A percentile compares a stretch with the other conserved stretches of the same genome.
Conservation (phyloP, 768 basidiomycete species). For the Amyloporia xantha region DNA sequence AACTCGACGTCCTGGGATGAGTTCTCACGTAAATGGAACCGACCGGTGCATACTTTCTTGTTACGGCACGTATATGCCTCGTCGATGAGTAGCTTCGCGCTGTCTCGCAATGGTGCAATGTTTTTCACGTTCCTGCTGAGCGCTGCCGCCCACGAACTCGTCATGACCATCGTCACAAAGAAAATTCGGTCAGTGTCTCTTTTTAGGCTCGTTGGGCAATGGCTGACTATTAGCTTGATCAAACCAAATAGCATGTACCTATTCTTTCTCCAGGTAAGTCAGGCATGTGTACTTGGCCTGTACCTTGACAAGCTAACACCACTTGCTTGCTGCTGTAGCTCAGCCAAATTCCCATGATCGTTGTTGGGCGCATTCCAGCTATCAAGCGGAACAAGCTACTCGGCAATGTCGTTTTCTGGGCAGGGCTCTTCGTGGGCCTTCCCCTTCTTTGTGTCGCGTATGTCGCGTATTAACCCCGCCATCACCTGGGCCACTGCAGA, state of each 20-base stretch:
- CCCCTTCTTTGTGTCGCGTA: slow-evolving; percentile 85
- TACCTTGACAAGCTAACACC: no score
- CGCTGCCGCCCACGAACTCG: slow-evolving; percentile 87
- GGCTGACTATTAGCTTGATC: no score
- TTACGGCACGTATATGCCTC: slow-evolving; percentile 94
- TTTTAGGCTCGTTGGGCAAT: not conserved
- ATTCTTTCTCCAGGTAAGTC: slow-evolving; percentile 62
- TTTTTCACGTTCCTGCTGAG: slow-evolving; percentile 89
- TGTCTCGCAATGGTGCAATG: slow-evolving; percentile 80
- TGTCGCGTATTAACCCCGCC: slow-evolving; percentile 40
- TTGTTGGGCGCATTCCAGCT: slow-evolving; percentile 65
- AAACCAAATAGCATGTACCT: slow-evolving; percentile 76
- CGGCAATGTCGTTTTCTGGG: slow-evolving; percentile 88
- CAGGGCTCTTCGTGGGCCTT: slow-evolving; percentile 88
- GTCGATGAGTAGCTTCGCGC: slow-evolving; percentile 66
- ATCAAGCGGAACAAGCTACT: slow-evolving; percentile 79
- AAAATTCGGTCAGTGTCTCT: slow-evolving; percentile 76
- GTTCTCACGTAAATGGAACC: slow-evolving; percentile 98
- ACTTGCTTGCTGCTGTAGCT: slow-evolving; percentile 40
- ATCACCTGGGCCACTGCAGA: no score
- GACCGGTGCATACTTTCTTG: slow-evolving; percentile 90
- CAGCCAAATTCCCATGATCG: slow-evolving; percentile 87
- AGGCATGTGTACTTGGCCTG: not conserved
- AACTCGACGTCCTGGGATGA: slow-evolving; percentile 97
- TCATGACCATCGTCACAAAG: slow-evolving; percentile 92